Base-by-base conservation (phyloP, 345 rosid species). In the Moricandia moricandioides region DNA sequence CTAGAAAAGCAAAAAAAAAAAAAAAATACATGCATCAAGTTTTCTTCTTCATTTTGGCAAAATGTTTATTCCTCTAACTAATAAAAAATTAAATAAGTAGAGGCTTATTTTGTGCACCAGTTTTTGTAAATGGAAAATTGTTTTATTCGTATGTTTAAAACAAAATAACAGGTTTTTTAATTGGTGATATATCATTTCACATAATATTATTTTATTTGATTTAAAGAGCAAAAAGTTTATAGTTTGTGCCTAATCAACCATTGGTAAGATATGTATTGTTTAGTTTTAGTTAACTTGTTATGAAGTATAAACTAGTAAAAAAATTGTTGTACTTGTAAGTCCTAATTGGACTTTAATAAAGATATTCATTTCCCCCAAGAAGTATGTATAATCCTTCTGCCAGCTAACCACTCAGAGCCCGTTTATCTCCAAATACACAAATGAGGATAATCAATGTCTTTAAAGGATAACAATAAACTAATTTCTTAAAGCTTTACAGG, bases 281-380 rank as follows among this genome's bases (percentile, higher is more conserved):
- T 68, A 51, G 12, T 26, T 49, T 16, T 45, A 17, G 30, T 16
- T 39, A 33, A 51, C 9, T 55, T 52, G 7, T 10, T 43, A 18
- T 8, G 1, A 24, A 57, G 7, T 26, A 16, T 64, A 13, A 65
- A 24, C 18, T 37, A 64, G 68, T 67, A 47, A 16, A 52, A 52
- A 52, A 5, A 4, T 52, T 31, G 61, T 52, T 31, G 51, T 54
- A 52, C 62, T 68, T 54, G 43, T 49, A 66, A 47, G 16, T 49
- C 43, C 24, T 9, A 73, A 8, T 74, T 56, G 37, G 65, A 66
- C 17, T 40, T 66, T 66, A 45, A 31, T 66, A 9, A 74, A 18
- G 9, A 66, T 14, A 59, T n/a, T 57, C 18, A 65, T 8, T 73
- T 65, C 58, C 27, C 65, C 5, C 45, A 74, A 56, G 16, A 55